A percentile compares a stretch with the other conserved stretches of the same genome.
phyloP scores from a whole-genome alignment of 192 early-diverging fungal species.

The Linnemannia zychae region DNA sequence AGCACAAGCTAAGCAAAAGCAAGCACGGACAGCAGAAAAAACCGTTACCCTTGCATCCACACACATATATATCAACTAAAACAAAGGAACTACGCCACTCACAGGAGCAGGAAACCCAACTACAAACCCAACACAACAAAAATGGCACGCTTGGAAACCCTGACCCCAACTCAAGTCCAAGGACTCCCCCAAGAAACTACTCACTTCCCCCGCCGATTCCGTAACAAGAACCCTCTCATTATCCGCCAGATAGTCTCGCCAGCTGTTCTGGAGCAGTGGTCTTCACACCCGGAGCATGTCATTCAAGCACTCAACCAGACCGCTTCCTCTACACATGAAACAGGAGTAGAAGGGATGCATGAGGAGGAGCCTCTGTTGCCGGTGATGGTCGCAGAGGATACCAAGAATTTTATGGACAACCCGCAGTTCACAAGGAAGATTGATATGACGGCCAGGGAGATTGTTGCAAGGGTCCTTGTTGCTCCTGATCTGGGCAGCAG shows the following conservation, averaged over 20 bases:
- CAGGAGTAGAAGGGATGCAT: neutral
- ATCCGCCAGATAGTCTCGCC: slow-evolving; percentile 41
- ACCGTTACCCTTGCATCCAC: neutral
- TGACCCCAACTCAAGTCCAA: neutral
- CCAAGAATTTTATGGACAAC: slow-evolving; percentile 60
- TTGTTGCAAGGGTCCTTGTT: slow-evolving; percentile 25
- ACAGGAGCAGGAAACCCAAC: too few relatives aligned
- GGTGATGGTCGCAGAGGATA: slow-evolving; percentile 59
- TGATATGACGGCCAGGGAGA: slow-evolving; percentile 37
- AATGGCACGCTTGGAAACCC: neutral
- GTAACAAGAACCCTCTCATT: slow-evolving; percentile 34
- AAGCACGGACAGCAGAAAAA: neutral
- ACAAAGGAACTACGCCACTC: too few relatives aligned
- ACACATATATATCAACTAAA: neutral
- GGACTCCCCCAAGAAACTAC: slow-evolving; percentile 25
- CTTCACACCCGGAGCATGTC: slow-evolving; percentile 36
- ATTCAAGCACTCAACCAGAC: slow-evolving; percentile 19
- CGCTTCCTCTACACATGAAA: slow-evolving; percentile 13
- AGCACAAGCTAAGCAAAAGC: neutral
- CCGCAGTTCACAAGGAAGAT: slow-evolving; percentile 49
- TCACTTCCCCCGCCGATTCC: slow-evolving; percentile 40
- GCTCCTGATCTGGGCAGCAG: neutral
- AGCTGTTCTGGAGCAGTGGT: slow-evolving; percentile 27
- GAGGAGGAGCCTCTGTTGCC: slow-evolving; percentile 9
- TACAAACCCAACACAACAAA: neutral